Evolutionary conservation across 108 stramenopile species (phyloP).

Genomic region (Stephanodiscus triporus): DNA sequence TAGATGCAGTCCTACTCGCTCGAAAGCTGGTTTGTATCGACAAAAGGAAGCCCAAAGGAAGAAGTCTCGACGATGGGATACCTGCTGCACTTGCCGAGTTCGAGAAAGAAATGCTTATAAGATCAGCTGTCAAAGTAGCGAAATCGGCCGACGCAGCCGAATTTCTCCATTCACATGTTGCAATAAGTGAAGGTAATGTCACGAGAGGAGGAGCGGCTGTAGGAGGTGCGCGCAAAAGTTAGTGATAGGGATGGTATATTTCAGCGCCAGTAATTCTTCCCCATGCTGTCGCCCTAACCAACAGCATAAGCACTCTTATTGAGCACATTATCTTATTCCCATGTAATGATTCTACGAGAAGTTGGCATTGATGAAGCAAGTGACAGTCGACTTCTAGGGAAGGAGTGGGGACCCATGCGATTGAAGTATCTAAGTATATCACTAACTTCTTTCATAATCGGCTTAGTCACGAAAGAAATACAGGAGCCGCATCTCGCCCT

Average conservation of each 20-base stretch:
- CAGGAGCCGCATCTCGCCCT: too few relatives aligned
- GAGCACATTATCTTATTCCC: too few relatives aligned
- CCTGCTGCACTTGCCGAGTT: slow-evolving; percentile 50
- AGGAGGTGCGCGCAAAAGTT: not conserved
- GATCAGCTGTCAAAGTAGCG: slow-evolving; percentile 64
- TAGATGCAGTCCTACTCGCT: slow-evolving; percentile 76
- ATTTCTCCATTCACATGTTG: slow-evolving; percentile 67
- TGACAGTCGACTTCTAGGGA: too few relatives aligned
- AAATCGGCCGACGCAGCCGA: slow-evolving; percentile 70
- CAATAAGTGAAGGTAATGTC: slow-evolving; percentile 63
- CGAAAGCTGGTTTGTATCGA: slow-evolving; percentile 38
- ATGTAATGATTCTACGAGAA: too few relatives aligned
- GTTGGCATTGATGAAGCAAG: too few relatives aligned
- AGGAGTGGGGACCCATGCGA: too few relatives aligned
- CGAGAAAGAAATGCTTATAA: slow-evolving; percentile 64
- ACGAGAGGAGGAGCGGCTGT: slow-evolving; percentile 64
- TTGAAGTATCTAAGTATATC: too few relatives aligned
- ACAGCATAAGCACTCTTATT: too few relatives aligned
- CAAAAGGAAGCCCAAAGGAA: slow-evolving; percentile 9
- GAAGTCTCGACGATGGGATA: slow-evolving; percentile 14
- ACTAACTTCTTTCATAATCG: too few relatives aligned
- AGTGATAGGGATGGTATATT: not conserved
- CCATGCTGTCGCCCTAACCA: not conserved
- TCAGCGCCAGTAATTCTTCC: not conserved
- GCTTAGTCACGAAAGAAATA: too few relatives aligned